Percentiles rank a stretch among this genome's conserved stretches.
Evolutionary conservation across 768 basidiomycete genomes (phyloP).

Genomic region (Russula dissimulans): DNA sequence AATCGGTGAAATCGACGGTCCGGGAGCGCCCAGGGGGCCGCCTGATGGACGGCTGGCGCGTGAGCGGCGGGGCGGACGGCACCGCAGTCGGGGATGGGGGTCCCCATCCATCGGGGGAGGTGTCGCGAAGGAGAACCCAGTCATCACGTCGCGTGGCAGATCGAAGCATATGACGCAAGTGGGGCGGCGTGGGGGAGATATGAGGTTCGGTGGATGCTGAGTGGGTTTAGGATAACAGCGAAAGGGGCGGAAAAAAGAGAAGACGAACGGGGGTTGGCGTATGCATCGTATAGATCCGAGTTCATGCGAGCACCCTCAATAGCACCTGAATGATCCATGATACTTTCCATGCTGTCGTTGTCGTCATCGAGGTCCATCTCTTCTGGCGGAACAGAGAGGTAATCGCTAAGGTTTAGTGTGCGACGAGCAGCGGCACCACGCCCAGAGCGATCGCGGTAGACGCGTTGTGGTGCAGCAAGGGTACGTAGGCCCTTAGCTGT

Average conservation of each 20-base stretch:
- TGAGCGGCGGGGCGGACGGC: constrained; percentile 26
- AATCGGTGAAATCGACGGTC: constrained; percentile 63
- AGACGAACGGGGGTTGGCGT: constrained; percentile 21
- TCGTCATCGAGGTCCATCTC: constrained; percentile 49
- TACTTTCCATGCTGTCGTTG: constrained; percentile 49
- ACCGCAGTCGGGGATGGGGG: constrained; percentile 4
- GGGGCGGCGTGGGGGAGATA: constrained; percentile 2
- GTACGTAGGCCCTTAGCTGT: constrained; percentile 55
- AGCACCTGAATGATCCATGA: constrained; percentile 31
- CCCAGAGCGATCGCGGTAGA: constrained; percentile 36
- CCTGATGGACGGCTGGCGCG: constrained; percentile 53
- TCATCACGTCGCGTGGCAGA: constrained; percentile 11
- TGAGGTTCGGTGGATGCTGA: constrained; percentile 3
- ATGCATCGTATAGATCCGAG: constrained; percentile 58
- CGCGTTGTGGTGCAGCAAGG: constrained; percentile 43
- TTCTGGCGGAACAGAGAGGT: constrained; percentile 41
- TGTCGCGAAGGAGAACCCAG: constrained; percentile 10
- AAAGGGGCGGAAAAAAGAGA: not conserved
- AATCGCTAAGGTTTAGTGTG: constrained; percentile 39
- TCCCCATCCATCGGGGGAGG: constrained; percentile 11
- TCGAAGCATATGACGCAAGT: constrained; percentile 5
- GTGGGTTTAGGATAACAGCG: not conserved
- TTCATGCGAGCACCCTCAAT: constrained; percentile 51
- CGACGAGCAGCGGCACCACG: constrained; percentile 7
- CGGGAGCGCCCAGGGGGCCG: constrained; percentile 42